Evolutionary conservation across 495 filamentous ascomycete species (phyloP), one percentile per base, ranked within the genome.

Genomic region (Terfezia claveryi): DNA sequence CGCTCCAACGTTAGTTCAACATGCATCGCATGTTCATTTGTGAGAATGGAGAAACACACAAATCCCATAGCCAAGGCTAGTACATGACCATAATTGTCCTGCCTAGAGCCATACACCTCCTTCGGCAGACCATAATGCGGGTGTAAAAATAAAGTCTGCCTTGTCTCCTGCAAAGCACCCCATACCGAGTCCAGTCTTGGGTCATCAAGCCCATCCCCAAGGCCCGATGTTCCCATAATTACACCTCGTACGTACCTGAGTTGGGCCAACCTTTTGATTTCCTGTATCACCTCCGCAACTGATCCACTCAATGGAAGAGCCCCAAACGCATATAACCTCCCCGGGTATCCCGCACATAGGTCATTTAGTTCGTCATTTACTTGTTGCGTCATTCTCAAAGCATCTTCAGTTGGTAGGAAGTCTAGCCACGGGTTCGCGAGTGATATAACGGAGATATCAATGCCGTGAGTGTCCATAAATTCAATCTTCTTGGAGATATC

Each of bases 381-480:
- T 5, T 66, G 69, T 37, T 71, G 56, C 0, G 87, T 83, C 56
- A 77, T 75, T 46, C 69, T 64, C 11, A 73, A 75, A 2, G 83
- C 83, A 56, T 81, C 76, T 20, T 68, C 59, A 0, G 79, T 60
- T 0, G 76, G 70, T 0, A 94, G 70, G 64, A 94, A 94, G 67
- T 96, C 89, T 1, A 96, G 76, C 89, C 89, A 96, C 1, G 89
- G 89, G 65, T 96, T 96, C 23, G 89, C 89, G 49, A 94, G 81
- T 0, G 83, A 88, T 64, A 96, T 77, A 8, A 96, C 80, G 16
- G 85, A 92, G 54, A 78, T 79, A 63, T 81, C 75, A 62, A 96
- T 94, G 23, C 68, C 66, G 64, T 96, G 89, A 8, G 69, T 74
- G 62, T 83, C 73, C 89, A 96, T 96, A 69, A 96, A 96, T 17